Evolutionary conservation across 139 green algal genomes (phyloP), one percentile per base, ranked within the genome.

Genomic region (Desmodesmus armatus): DNA sequence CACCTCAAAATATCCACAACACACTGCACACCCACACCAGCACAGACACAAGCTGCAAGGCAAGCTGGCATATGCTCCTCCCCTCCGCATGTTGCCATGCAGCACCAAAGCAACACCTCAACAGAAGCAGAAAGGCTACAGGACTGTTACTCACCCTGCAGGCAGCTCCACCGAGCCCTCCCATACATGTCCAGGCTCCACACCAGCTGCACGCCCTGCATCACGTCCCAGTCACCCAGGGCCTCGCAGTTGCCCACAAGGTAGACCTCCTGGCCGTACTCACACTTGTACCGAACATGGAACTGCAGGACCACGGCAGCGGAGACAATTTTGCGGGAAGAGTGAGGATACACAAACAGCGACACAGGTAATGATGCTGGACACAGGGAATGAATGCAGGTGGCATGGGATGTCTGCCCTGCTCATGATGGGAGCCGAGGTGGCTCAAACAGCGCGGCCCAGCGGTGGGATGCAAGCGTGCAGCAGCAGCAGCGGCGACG

Each of bases 271-370:
- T 84, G 78, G 19, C 78, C 78, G 49, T 67, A 84, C 9, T 84
- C 78, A 53, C n/a, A 53, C 78, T 84, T 84, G 78, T 84, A 84
- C 41, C 78, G 78, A 41, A 84, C 78, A n/a, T 84, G 78, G 67
- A 84, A 84, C 78, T 84, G 39, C 60, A 65, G 25, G 29, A 39
- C 71, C n/a, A n/a, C n/a, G n/a, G n/a, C n/a, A n/a, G n/a, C n/a
- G n/a, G n/a, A 79, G 23, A 21, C 37, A 44, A 47, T 25, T n/a
- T 31, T 2, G 0, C 0, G 21, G 1, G 31, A 31, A 23, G 58
- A 0, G 58, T 27, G 7, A 31, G 58, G 31, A 13, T 31, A n/a
- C 58, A 31, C 7, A 19, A 35, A 23, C 23, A 15, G 13, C 67
- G 13, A 67, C 25, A 9, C 27, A 21, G 25, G 6, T 2, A 37